A percentile compares a stretch with the other conserved stretches of the same genome.
Evolutionary conservation across 495 filamentous ascomycete genomes (phyloP).

Genomic region (Podospora didyma): DNA sequence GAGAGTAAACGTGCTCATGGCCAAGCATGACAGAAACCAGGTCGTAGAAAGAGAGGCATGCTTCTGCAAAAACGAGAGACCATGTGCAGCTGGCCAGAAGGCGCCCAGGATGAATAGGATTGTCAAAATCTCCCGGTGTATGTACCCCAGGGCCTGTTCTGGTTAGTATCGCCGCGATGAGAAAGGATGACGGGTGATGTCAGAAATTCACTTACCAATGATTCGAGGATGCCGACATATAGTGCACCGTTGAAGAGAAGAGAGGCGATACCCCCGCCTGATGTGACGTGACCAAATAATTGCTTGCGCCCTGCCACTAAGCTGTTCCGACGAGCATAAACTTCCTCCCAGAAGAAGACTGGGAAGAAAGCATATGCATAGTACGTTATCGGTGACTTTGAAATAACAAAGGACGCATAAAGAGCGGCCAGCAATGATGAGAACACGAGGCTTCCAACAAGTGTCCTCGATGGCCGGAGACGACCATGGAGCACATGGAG

Average conservation of each 20-base stretch:
- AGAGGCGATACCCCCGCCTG: slow-evolving; percentile 49
- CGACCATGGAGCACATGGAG: slow-evolving; percentile 78
- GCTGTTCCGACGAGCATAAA: slow-evolving; percentile 72
- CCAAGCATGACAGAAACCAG: slow-evolving; percentile 71
- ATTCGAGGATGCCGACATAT: slow-evolving; percentile 74
- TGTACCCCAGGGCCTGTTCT: slow-evolving; percentile 68
- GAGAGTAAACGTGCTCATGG: slow-evolving; percentile 90
- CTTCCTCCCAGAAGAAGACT: slow-evolving; percentile 94
- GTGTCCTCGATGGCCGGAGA: slow-evolving; percentile 60
- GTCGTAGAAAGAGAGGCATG: slow-evolving; percentile 60
- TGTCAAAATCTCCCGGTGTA: slow-evolving; percentile 82
- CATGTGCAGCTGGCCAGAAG: slow-evolving; percentile 76
- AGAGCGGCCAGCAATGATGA: slow-evolving; percentile 68
- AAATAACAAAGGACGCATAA: slow-evolving; percentile 74
- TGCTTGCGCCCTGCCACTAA: slow-evolving; percentile 62
- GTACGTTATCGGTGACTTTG: slow-evolving; percentile 77
- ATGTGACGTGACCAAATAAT: slow-evolving; percentile 64
- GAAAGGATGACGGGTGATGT: neutral
- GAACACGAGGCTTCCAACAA: slow-evolving; percentile 61
- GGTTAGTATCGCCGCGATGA: slow-evolving; percentile 5
- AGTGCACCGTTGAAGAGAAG: slow-evolving; percentile 57
- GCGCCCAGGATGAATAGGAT: slow-evolving; percentile 69
- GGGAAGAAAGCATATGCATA: slow-evolving; percentile 93
- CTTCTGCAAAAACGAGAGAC: slow-evolving; percentile 61
- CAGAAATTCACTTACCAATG: slow-evolving; percentile 61